Evolutionary conservation across 73 alveolate species (phyloP).

Genomic region (Paramecium octaurelia): DNA sequence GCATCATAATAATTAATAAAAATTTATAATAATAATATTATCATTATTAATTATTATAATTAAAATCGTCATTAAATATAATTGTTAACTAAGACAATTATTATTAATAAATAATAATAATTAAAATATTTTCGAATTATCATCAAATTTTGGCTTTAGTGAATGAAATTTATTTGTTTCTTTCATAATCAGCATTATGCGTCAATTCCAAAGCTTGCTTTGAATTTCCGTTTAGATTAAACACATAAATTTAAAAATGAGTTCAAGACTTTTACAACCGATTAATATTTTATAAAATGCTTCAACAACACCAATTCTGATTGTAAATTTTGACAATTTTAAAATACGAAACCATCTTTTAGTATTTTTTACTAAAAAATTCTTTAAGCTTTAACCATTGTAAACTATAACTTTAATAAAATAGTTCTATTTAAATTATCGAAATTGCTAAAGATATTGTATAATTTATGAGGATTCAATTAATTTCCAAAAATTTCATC

Average conservation of each 20-base stretch:
- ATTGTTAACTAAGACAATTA: not conserved
- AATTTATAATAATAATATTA: not conserved
- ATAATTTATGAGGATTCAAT: not conserved
- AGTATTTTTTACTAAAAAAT: not conserved
- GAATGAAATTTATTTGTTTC: slow-evolving; percentile 28
- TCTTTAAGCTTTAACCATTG: not conserved
- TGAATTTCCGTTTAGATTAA: not conserved
- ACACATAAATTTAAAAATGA: slow-evolving; percentile 20
- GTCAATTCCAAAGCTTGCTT: slow-evolving; percentile 11
- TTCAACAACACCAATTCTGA: not conserved
- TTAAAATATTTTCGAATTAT: not conserved
- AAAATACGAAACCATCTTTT: slow-evolving; percentile 10
- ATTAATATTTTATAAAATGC: not conserved
- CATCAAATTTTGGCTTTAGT: slow-evolving; percentile 18
- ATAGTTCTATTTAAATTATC: not conserved
- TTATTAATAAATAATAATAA: not conserved
- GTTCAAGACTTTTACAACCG: slow-evolving; percentile 29
- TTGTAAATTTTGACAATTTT: not conserved
- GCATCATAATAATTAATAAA: not conserved
- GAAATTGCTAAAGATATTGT: slow-evolving; percentile 29
- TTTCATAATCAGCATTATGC: too few relatives aligned
- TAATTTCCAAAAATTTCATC: not conserved
- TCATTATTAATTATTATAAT: not conserved
- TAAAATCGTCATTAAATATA: not conserved
- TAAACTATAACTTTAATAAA: not conserved